A percentile compares a stretch with the other conserved stretches of the same genome.
Conservation (phyloP, 495 filamentous ascomycete species). For the Aspergillus diversus region DNA sequence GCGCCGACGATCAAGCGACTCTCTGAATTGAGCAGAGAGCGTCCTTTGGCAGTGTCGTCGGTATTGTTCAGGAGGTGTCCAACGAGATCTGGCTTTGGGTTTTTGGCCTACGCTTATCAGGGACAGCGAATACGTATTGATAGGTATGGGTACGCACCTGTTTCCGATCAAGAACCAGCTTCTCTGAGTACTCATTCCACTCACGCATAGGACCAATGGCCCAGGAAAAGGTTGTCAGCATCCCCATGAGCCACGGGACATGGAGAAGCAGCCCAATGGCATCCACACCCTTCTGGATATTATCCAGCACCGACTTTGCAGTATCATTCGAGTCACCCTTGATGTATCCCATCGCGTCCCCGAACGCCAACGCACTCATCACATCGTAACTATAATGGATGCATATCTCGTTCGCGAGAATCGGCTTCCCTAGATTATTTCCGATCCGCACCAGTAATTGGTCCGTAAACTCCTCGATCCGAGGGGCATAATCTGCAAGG, state of each 20-base stretch:
- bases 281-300: constrained; percentile 8
- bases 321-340: constrained; percentile 8
- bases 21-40: constrained; percentile 11
- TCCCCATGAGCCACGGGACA: constrained; percentile 5
- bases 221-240: constrained; percentile 9
- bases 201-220: constrained; percentile 10
- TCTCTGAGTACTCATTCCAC: constrained; percentile 10
- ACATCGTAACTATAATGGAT: constrained; percentile 11
- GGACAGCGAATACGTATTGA: background rate
- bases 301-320: constrained; percentile 10
- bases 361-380: constrained; percentile 8
- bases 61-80: constrained; percentile 7
- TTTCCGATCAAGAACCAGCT: constrained; percentile 5
- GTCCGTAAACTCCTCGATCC: constrained; percentile 5
- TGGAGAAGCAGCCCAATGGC: constrained; percentile 8
- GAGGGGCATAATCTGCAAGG: constrained; percentile 6
- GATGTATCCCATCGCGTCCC: constrained; percentile 4
- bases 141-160: background rate
- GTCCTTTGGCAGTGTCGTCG: background rate
- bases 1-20: constrained; percentile 12
- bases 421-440: constrained; percentile 2
- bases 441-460: constrained; percentile 3
- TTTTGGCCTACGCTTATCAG: constrained; percentile 1
- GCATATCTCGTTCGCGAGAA: constrained; percentile 8
- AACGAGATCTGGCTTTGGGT: constrained; percentile 8